A percentile compares a stretch with the other conserved stretches of the same genome.
These are phyloP conservation scores for Yamadazyma songkhlaensis DNA, from an alignment of 1,139 yeast genomes.

Conservation along the genomic window DNA sequence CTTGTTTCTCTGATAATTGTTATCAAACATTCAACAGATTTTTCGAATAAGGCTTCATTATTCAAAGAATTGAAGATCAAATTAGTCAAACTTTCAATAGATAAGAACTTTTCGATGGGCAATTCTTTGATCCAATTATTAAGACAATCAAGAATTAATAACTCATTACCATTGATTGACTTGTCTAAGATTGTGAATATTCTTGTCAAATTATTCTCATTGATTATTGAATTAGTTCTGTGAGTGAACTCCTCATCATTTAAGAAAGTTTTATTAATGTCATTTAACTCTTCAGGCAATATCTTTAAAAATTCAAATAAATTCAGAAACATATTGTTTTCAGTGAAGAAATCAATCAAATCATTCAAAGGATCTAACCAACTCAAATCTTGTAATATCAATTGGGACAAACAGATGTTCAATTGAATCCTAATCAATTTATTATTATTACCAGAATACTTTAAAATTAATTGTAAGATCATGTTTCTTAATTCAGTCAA, in stretches of 20 bases:
- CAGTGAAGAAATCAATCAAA: slow-evolving; percentile 51
- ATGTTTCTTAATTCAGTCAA: slow-evolving; percentile 59
- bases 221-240: slow-evolving; percentile 63
- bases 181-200: slow-evolving; percentile 62
- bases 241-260: slow-evolving; percentile 75
- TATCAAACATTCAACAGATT: slow-evolving; percentile 82
- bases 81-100: slow-evolving; percentile 59
- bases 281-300: slow-evolving; percentile 87
- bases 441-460: slow-evolving; percentile 41
- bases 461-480: slow-evolving; percentile 52
- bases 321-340: slow-evolving; percentile 20
- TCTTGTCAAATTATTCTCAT: slow-evolving; percentile 55
- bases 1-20: slow-evolving; percentile 79
- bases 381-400: slow-evolving; percentile 69
- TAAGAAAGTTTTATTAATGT: slow-evolving; percentile 71
- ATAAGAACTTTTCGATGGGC: slow-evolving; percentile 63
- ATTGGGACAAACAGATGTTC: slow-evolving; percentile 75
- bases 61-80: slow-evolving; percentile 68
- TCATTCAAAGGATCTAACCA: slow-evolving; percentile 79
- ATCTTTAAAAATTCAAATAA: slow-evolving; percentile 76
- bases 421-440: slow-evolving; percentile 74
- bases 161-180: slow-evolving; percentile 31
- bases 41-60: slow-evolving; percentile 70
- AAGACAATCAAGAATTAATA: slow-evolving; percentile 66
- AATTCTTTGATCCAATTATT: slow-evolving; percentile 90